A percentile compares a stretch with the other conserved stretches of the same genome.
phyloP scores from a whole-genome alignment of 345 rosid species.

The Carallia brachiata region DNA sequence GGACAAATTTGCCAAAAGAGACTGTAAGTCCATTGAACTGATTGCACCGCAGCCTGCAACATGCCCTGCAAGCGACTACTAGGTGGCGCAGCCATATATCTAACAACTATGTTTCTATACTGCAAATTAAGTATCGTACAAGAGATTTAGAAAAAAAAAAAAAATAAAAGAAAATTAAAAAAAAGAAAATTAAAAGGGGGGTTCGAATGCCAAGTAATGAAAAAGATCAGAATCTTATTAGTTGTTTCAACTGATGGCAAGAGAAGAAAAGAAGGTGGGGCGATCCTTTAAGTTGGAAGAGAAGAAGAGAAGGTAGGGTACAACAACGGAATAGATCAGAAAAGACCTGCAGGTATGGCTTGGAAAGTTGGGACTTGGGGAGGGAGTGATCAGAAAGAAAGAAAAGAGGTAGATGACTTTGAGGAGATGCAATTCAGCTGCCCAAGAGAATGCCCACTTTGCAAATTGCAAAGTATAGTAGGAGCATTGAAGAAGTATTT shows the following conservation, averaged over 20 bases:
- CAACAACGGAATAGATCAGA: conserved; percentile 7
- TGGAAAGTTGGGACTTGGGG: no score
- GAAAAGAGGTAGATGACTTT: conserved; percentile 37
- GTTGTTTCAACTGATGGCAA: neutral
- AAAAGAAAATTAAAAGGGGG: neutral
- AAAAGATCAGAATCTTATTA: conserved; percentile 20
- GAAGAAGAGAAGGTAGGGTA: conserved; percentile 16
- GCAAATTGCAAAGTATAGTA: neutral
- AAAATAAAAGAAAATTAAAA: neutral
- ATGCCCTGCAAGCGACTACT: conserved; percentile 58
- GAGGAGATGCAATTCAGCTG: conserved; percentile 28
- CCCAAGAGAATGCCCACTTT: conserved; percentile 23
- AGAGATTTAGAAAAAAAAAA: neutral
- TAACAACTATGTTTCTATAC: neutral
- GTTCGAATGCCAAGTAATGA: conserved; percentile 10
- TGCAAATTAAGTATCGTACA: neutral
- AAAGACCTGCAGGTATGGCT: conserved; percentile 29
- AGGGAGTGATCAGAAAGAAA: neutral
- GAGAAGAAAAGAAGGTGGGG: conserved; percentile 16
- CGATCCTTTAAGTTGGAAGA: neutral
- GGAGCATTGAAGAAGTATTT: conserved; percentile 14
- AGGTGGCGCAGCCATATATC: conserved; percentile 54
- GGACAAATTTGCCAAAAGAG: conserved; percentile 95
- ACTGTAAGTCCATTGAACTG: conserved; percentile 92
- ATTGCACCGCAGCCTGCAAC: conserved; percentile 83